Evolutionary conservation across 2,329 filamentous ascomycete species (phyloP).

Genomic region (Cladosporium sp.): DNA sequence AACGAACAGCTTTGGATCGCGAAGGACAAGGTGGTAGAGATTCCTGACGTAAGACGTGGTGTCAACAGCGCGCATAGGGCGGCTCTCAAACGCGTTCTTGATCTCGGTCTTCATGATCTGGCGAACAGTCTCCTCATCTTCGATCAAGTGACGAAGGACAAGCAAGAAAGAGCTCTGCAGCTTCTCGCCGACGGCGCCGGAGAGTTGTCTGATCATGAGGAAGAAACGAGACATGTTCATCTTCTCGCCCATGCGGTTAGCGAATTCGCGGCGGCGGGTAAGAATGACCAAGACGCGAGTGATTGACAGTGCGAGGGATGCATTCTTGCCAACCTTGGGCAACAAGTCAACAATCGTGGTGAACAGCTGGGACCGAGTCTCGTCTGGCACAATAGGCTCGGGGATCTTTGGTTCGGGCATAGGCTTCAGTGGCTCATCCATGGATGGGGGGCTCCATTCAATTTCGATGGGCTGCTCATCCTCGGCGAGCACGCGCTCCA

Average conservation of each 20-base stretch:
- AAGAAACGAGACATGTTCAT: constrained; percentile 87
- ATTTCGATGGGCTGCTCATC: constrained; percentile 77
- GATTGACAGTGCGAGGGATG: constrained; percentile 76
- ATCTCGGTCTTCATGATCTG: constrained; percentile 93
- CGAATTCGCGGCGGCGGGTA: constrained; percentile 72
- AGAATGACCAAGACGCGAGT: constrained; percentile 82
- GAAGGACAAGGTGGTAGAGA: constrained; percentile 73
- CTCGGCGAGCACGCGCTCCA: constrained; percentile 86
- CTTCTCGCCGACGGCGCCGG: constrained; percentile 70
- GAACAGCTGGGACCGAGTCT: constrained; percentile 68
- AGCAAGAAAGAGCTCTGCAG: constrained; percentile 76
- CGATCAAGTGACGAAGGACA: constrained; percentile 85
- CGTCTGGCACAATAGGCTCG: constrained; percentile 58
- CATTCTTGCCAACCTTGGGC: constrained; percentile 82
- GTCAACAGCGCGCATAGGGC: constrained; percentile 54
- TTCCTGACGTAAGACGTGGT: constrained; percentile 69
- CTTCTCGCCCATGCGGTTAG: constrained; percentile 75
- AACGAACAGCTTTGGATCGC: constrained; percentile 80
- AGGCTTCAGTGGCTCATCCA: constrained; percentile 33
- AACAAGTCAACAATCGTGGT: constrained; percentile 76
- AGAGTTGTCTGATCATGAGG: constrained; percentile 90
- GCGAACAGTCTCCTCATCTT: constrained; percentile 86
- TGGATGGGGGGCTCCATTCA: constrained; percentile 57
- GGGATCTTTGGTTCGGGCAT: constrained; percentile 55
- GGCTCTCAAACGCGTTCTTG: constrained; percentile 62